Evolutionary conservation across 805 yeast species (phyloP), one percentile per base, ranked within the genome.

Genomic region (Hagleromyces aurorensis): DNA sequence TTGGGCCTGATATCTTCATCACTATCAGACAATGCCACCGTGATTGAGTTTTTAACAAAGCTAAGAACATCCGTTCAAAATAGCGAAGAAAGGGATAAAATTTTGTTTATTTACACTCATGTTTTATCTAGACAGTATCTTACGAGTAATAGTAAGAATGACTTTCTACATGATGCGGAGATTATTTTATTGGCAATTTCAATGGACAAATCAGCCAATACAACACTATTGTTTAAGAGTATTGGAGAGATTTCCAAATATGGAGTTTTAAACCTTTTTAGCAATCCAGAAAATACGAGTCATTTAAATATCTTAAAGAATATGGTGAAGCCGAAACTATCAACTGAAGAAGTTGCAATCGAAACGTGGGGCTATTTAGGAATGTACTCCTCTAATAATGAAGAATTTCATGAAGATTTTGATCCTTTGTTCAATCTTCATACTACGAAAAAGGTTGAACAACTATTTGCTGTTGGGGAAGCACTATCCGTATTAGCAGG

Each of bases 401-500:
- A 61, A 1, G 45, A 43, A 5, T 43, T 39, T 6, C 64, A 58
- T 5, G 34, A 41, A 1, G 62, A 61, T 32, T 70, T 78, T 25
- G 50, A 62, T 6, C 41, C 55, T 1, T 44, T 85, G 2, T 75
- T 66, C 42, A 77, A 70, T 3, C 66, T 81, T 0, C 76, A 79
- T 48, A 52, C 49, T 4, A 69, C 85, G 1, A 84, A 80, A 38
- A 84, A 81, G 37, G 62, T 74, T n/a, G 96, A 89, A 37, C 71
- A 64, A 29, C 57, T 79, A 13, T 84, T 89, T 41, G 67, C 85
- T 0, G 68, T 78, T 26, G 96, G 97, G 30, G 97, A 89, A 50
- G 86, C 94, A 0, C 56, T 87, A 12, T 65, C 82, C 15, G 63
- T 83, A 9, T 46, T 80, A 4, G 77, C 83, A 0, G 67, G 75